Base-by-base conservation (phyloP, 2,329 filamentous ascomycete species). In the Diplodia sapinea region DNA sequence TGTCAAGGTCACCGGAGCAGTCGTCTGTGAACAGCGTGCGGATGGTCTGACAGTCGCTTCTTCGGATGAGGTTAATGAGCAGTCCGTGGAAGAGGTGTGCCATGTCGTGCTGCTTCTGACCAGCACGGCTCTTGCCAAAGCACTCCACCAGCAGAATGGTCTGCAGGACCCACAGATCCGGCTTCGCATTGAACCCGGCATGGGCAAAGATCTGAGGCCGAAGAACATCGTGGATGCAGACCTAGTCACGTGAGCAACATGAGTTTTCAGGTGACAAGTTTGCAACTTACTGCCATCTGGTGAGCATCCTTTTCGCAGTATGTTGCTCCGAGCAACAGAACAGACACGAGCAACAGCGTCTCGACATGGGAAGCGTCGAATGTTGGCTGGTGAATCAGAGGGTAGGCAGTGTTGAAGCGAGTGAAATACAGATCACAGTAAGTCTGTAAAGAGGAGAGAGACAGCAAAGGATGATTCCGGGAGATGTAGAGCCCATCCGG, bases 31-130 rank as follows among this genome's bases (percentile, higher is more conserved):
- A 73, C 7, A 78, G 75, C 29, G 80, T 76, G 3, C 79, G 78
- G 50, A 83, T 80, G 33, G 76, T 80, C 66, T 84, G 84, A 69
- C 83, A 86, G 67, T 83, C 82, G 65, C 83, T 85, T 61, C 84
- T 78, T 23, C 84, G 79, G 38, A 86, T 85, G 1, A 86, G 75
- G 61, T 86, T 86, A 71, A 86, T 86, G 1, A 86, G 74, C 0
- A 86, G 74, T 1, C 83, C 84, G 72, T 86, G 84, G 70, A 86
- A 89, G 0, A 89, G 75, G 71, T 89, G 87, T 4, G 85, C 85
- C 81, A 87, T 87, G 31, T 89, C 87, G 68, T 88, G 85, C 71
- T 89, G 87, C 59, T 86, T 86, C 69, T 87, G 86, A 0, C 87
- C 87, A 0, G 87, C 87, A 66, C 87, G 79, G 47, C 85, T 87